A percentile compares a stretch with the other conserved stretches of the same genome.
phyloP scores from a whole-genome alignment of 208 protist genomes.

The Balamuthia mandrillaris region DNA sequence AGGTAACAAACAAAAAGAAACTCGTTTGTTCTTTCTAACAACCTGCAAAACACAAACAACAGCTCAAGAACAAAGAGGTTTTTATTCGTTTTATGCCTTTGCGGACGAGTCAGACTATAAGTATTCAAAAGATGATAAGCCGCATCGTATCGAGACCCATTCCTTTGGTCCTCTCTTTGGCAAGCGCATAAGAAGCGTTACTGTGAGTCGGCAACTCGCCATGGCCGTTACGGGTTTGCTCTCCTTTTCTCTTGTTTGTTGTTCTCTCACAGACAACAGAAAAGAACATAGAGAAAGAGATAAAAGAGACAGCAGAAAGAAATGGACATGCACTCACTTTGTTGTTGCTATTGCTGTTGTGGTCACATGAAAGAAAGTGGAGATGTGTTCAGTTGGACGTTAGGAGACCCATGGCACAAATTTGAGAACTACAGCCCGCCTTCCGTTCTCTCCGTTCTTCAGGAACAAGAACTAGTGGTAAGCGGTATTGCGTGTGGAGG shows the following conservation, averaged over 20 bases:
- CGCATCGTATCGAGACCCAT: neutral
- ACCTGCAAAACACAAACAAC: neutral
- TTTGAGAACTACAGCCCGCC: neutral
- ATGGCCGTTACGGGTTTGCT: neutral
- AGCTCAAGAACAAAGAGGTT: neutral
- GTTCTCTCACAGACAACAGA: neutral
- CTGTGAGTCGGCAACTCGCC: neutral
- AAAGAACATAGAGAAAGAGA: neutral
- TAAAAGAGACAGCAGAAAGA: neutral
- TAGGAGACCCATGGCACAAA: neutral
- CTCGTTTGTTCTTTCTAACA: neutral
- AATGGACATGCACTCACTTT: neutral
- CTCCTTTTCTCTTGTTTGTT: neutral
- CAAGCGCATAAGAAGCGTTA: neutral
- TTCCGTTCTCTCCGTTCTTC: neutral
- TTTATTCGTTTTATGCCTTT: too few relatives aligned
- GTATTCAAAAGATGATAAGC: neutral
- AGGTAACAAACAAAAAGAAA: neutral
- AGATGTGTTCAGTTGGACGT: neutral
- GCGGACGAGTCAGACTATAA: too few relatives aligned
- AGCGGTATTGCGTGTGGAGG: neutral
- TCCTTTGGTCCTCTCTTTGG: neutral
- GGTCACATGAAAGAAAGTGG: neutral
- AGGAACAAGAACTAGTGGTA: neutral
- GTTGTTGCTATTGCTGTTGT: too few relatives aligned